phyloP scores from a whole-genome alignment of 306 rosid species.

The Sindora glabra region DNA sequence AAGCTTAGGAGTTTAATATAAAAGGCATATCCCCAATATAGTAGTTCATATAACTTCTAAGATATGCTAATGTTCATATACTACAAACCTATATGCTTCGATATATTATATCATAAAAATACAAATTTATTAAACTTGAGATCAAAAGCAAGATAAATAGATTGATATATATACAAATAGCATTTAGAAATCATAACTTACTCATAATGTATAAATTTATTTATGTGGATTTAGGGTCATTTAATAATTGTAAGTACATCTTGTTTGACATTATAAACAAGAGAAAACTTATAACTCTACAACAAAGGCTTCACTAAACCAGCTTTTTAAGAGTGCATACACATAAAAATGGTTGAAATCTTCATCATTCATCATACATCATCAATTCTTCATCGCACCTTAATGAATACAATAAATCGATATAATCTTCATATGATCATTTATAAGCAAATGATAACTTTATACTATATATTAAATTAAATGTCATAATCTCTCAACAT shows the following conservation, averaged over 20 bases:
- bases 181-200: neutral
- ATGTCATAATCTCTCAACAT: neutral
- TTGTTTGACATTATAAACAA: slow-evolving; percentile 18
- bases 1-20: neutral
- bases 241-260: neutral
- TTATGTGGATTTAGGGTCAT: neutral
- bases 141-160: slow-evolving; percentile 3
- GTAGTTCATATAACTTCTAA: neutral
- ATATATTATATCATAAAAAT: neutral
- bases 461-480: slow-evolving; percentile 13
- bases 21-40: neutral
- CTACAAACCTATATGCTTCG: neutral
- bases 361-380: slow-evolving; percentile 90
- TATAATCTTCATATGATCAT: slow-evolving; percentile 35
- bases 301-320: slow-evolving; percentile 33
- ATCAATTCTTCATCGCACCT: slow-evolving; percentile 93
- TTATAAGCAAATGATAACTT: slow-evolving; percentile 19
- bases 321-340: slow-evolving; percentile 62
- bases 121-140: neutral
- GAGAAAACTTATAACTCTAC: slow-evolving; percentile 25
- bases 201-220: neutral
- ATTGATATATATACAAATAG: neutral
- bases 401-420: slow-evolving; percentile 74
- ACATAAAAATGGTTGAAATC: slow-evolving; percentile 59
- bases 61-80: neutral